phyloP scores from a whole-genome alignment of 2,329 filamentous ascomycete genomes.

The Phialophora tarda region DNA sequence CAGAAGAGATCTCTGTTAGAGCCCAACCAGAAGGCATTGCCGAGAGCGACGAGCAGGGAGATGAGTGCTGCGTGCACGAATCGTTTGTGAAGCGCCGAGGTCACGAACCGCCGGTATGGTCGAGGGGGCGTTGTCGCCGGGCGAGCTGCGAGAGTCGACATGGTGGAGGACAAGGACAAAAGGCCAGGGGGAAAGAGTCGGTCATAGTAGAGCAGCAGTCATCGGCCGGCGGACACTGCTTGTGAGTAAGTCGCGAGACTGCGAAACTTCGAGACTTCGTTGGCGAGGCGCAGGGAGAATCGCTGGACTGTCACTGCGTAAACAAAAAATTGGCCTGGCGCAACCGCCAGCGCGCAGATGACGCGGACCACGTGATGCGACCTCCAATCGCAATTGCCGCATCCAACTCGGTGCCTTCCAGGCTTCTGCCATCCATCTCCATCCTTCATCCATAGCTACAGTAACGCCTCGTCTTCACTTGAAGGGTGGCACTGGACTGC shows the following conservation, averaged over 20 bases:
- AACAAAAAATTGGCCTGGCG: conserved; percentile 4
- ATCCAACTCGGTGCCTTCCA: conserved; percentile 13
- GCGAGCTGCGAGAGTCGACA: conserved; percentile 25
- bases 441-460: neutral
- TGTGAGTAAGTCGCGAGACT: neutral
- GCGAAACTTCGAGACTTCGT: neutral
- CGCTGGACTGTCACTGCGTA: neutral
- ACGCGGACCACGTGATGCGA: conserved; percentile 22
- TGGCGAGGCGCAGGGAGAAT: conserved; percentile 5
- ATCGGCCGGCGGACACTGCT: conserved; percentile 26
- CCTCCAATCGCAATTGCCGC: conserved; percentile 14
- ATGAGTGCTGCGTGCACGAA: conserved; percentile 79
- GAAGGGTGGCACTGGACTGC: neutral
- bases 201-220: conserved; percentile 29
- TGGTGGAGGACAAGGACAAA: neutral
- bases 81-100: conserved; percentile 82
- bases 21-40: conserved; percentile 72
- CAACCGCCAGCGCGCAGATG: conserved; percentile 1
- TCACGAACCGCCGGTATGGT: conserved; percentile 85
- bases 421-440: conserved; percentile 22
- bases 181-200: neutral
- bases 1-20: conserved; percentile 75
- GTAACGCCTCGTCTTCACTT: neutral
- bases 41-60: conserved; percentile 73
- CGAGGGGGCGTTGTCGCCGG: conserved; percentile 40